Evolutionary conservation across 2,329 filamentous ascomycete genomes (phyloP).

Genomic region (Chalaropsis ovoidea): DNA sequence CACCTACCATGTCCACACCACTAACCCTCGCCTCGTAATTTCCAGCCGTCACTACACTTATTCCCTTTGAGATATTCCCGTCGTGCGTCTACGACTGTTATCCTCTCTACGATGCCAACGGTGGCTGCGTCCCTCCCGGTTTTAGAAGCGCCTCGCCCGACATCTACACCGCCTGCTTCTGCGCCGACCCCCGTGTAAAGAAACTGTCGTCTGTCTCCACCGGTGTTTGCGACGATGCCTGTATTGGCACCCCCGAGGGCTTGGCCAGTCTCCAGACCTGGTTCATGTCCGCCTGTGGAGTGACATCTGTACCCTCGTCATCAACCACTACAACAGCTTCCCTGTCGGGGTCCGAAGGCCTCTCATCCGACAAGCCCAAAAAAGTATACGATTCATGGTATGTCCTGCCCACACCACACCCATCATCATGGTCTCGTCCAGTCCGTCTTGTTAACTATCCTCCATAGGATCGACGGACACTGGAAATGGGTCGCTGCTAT

Average conservation of each 20-base stretch:
- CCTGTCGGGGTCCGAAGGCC: neutral
- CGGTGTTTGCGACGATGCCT: slow-evolving; percentile 53
- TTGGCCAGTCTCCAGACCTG: slow-evolving; percentile 54
- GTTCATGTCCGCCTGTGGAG: slow-evolving; percentile 58
- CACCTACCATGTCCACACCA: neutral
- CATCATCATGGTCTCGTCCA: neutral
- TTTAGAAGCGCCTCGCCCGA: slow-evolving; percentile 32
- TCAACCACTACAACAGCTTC: slow-evolving; percentile 26
- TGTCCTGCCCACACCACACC: neutral
- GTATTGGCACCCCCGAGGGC: slow-evolving; percentile 36
- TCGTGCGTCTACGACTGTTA: slow-evolving; percentile 51
- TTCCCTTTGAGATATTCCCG: slow-evolving; percentile 50
- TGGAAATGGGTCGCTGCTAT: slow-evolving; percentile 77
- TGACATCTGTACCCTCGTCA: slow-evolving; percentile 28
- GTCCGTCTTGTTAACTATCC: neutral
- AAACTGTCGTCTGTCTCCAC: slow-evolving; percentile 46
- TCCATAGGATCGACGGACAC: slow-evolving; percentile 54
- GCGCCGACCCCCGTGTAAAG: slow-evolving; percentile 50
- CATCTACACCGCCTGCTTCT: slow-evolving; percentile 63
- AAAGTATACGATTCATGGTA: slow-evolving; percentile 23
- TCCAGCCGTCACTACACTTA: slow-evolving; percentile 39
- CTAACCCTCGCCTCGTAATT: neutral
- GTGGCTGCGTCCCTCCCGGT: slow-evolving; percentile 53
- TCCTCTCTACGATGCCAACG: slow-evolving; percentile 58
- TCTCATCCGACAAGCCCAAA: slow-evolving; percentile 3